Conservation (phyloP, 2,329 filamentous ascomycete genomes). For the Monosporascus sp. region DNA sequence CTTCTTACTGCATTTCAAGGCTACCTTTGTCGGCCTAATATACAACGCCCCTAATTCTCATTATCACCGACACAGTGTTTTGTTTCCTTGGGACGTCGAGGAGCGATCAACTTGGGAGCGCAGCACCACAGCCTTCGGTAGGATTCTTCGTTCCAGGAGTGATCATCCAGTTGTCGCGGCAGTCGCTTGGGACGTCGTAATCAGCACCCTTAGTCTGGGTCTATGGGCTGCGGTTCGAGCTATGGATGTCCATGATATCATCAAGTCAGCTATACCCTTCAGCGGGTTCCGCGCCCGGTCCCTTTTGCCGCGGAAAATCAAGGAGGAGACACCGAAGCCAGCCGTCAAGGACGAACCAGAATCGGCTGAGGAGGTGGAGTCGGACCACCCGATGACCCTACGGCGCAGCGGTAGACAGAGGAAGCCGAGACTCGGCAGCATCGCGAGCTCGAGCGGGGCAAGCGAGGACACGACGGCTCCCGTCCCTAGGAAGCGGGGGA, state of each 20-base stretch:
- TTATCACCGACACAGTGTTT: conserved; percentile 42
- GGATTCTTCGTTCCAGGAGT: conserved; percentile 42
- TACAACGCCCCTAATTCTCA: conserved; percentile 42
- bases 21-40: conserved; percentile 36
- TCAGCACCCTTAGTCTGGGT: conserved; percentile 48
- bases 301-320: background rate
- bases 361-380: background rate
- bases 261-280: conserved; percentile 32
- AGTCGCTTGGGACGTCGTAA: conserved; percentile 53
- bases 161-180: conserved; percentile 54
- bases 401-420: conserved; percentile 13
- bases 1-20: conserved; percentile 39
- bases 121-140: conserved; percentile 37
- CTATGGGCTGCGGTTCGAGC: conserved; percentile 52
- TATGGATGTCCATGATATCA: conserved; percentile 43
- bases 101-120: conserved; percentile 39
- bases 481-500: conserved; percentile 12
- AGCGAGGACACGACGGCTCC: conserved; percentile 11
- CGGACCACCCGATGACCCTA: conserved; percentile 13
- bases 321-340: conserved; percentile 6
- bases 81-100: conserved; percentile 40
- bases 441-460: conserved; percentile 14
- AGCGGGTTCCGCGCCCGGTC: conserved; percentile 9
- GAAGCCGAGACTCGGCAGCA: conserved; percentile 16
- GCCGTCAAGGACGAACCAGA: conserved; percentile 5